These are phyloP conservation scores for Colletotrichum costaricense DNA, from an alignment of 2,329 filamentous ascomycete genomes.

Conservation along the genomic window DNA sequence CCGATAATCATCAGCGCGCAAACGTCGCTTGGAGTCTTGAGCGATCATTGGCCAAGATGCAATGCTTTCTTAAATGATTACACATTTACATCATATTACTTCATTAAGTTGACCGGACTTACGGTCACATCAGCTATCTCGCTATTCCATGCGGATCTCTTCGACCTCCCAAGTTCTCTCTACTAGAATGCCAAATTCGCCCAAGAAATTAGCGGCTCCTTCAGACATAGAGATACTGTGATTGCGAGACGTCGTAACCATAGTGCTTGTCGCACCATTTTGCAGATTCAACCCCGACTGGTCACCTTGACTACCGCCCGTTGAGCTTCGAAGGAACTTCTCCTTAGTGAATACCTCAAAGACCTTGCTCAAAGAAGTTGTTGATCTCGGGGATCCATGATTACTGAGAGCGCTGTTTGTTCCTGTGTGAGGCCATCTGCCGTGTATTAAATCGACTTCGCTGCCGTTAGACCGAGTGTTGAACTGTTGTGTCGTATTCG, in stretches of 20 bases:
- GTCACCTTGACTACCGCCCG: background rate
- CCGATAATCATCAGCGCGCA: too few species aligned
- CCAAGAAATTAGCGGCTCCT: conserved; percentile 10
- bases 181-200: conserved; percentile 16
- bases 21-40: background rate
- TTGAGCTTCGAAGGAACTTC: background rate
- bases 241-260: conserved; percentile 1
- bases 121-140: too few species aligned
- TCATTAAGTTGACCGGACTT: too few species aligned
- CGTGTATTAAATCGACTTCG: too few species aligned
- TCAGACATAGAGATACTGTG: conserved; percentile 15
- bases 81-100: background rate
- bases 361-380: background rate
- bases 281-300: background rate
- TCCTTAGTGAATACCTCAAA: conserved; percentile 11
- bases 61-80: background rate
- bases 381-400: conserved; percentile 1
- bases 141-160: conserved; percentile 12
- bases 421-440: too few species aligned
- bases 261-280: background rate
- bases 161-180: conserved; percentile 20
- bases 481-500: background rate
- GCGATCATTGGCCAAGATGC: background rate
- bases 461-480: too few species aligned
- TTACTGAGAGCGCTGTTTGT: background rate